phyloP scores from a whole-genome alignment of 1,139 yeast species.

The Saccharomyces hybrid region DNA sequence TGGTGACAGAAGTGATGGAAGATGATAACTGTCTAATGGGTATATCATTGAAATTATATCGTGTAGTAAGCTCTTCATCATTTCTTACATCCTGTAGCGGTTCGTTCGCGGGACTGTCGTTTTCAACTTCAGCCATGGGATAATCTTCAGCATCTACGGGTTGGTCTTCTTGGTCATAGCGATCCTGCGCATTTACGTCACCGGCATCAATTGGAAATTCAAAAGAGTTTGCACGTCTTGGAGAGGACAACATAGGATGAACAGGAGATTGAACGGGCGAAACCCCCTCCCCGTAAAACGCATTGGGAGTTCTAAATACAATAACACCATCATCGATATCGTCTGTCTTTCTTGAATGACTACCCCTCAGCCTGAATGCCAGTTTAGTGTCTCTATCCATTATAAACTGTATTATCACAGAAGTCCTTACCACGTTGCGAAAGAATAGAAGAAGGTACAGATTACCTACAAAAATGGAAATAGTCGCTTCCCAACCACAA shows the following conservation, averaged over 20 bases:
- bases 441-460: neutral
- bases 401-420: neutral
- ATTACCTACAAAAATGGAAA: neutral
- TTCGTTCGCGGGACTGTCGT: neutral
- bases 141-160: neutral
- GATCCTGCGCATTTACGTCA: neutral
- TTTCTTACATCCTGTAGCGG: neutral
- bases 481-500: neutral
- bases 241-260: neutral
- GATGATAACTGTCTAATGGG: slow-evolving; percentile 20
- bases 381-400: slow-evolving; percentile 20
- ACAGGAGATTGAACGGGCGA: neutral
- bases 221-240: neutral
- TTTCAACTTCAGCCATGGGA: neutral
- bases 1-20: slow-evolving; percentile 22
- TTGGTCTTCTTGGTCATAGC: neutral
- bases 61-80: slow-evolving; percentile 2
- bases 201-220: neutral
- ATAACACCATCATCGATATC: slow-evolving; percentile 6
- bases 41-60: slow-evolving; percentile 15
- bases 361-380: slow-evolving; percentile 24
- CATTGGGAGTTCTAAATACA: neutral
- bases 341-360: slow-evolving; percentile 16
- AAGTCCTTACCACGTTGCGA: too few relatives aligned
- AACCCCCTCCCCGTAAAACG: neutral